A percentile compares a stretch with the other conserved stretches of the same genome.
Conservation (phyloP, 2,329 filamentous ascomycete species). For the Dichotomopilus funicola region DNA sequence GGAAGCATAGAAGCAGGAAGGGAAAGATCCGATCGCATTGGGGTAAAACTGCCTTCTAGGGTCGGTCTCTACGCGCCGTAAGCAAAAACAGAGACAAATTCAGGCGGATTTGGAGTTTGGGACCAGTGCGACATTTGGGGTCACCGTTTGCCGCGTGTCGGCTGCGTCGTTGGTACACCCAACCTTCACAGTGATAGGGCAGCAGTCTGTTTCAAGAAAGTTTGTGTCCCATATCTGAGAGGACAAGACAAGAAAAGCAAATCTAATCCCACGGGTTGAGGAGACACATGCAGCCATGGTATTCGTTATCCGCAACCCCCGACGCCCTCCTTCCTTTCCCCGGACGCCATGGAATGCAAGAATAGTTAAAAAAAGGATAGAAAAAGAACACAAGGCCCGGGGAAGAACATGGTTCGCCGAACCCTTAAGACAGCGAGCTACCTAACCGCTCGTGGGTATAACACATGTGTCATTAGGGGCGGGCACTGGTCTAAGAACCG, state of each 20-base stretch:
- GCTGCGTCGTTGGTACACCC: not conserved
- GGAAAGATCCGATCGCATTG: too few species aligned
- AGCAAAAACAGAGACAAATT: too few species aligned
- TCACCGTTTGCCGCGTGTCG: not conserved
- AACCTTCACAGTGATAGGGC: not conserved
- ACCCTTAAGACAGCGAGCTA: too few species aligned
- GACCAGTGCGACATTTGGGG: not conserved
- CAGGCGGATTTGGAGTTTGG: not conserved
- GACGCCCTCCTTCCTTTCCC: not conserved
- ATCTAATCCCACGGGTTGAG: conserved; percentile 21
- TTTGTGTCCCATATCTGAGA: conserved; percentile 11
- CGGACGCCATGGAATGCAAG: conserved; percentile 26
- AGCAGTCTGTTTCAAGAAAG: not conserved
- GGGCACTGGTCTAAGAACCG: conserved; percentile 4
- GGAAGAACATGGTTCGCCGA: too few species aligned
- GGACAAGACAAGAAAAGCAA: conserved; percentile 11
- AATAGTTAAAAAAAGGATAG: conserved; percentile 7
- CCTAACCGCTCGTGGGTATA: too few species aligned
- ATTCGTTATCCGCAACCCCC: conserved; percentile 22
- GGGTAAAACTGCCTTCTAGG: too few species aligned
- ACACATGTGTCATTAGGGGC: not conserved
- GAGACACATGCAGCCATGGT: conserved; percentile 23
- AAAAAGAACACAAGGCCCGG: not conserved
- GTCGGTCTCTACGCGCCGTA: too few species aligned
- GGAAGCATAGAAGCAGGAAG: too few species aligned